A percentile compares a stretch with the other conserved stretches of the same genome.
phyloP scores from a whole-genome alignment of 176 grass and related monocot species.

The Zoysia pacifica region DNA sequence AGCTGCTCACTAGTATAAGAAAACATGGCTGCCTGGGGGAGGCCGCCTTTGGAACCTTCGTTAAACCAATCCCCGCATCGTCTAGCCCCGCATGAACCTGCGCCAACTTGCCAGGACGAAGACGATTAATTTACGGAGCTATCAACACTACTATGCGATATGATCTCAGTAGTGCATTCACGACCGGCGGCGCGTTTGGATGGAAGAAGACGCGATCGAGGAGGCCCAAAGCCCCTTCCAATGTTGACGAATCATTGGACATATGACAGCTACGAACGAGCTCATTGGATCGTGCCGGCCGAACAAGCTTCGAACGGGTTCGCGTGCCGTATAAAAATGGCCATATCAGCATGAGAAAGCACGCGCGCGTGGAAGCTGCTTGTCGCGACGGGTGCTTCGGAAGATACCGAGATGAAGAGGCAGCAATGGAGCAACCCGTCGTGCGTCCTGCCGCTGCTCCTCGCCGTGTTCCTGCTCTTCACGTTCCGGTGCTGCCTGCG shows the following conservation, averaged over 20 bases:
- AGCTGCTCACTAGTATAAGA: background rate
- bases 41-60: conserved; percentile 41
- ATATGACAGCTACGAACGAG: background rate
- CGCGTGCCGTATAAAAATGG: conserved; percentile 30
- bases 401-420: conserved; percentile 48
- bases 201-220: background rate
- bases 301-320: background rate
- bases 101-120: conserved; percentile 25
- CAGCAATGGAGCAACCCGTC: conserved; percentile 31
- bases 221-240: background rate
- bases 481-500: conserved; percentile 36
- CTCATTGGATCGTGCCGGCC: conserved; percentile 19
- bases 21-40: conserved; percentile 39
- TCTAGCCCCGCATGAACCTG: conserved; percentile 33
- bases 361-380: background rate
- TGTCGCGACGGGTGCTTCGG: background rate
- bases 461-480: conserved; percentile 40
- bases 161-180: background rate
- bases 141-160: background rate
- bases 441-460: conserved; percentile 26
- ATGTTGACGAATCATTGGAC: conserved; percentile 22
- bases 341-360: background rate
- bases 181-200: background rate
- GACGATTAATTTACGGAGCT: background rate
- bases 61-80: background rate